These are phyloP conservation scores for Psilocybe cyanescens DNA, from an alignment of 768 basidiomycete genomes.

Conservation along the genomic window DNA sequence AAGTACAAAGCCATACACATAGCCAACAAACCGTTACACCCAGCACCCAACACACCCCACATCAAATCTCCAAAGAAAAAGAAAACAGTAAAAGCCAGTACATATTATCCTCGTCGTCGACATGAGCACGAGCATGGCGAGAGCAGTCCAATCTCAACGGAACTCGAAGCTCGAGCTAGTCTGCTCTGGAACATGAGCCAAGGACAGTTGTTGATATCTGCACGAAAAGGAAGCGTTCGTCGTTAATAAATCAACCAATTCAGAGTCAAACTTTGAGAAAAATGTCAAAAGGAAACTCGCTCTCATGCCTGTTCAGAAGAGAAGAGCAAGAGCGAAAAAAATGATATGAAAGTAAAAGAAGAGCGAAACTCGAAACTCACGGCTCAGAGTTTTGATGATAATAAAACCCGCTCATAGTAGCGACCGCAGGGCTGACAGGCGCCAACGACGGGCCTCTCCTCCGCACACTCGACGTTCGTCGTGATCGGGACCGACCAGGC, in stretches of 20 bases:
- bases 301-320: too few species aligned
- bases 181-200: constrained; percentile 76
- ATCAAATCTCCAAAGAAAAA: too few species aligned
- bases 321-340: too few species aligned
- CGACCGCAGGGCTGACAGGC: constrained; percentile 54
- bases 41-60: too few species aligned
- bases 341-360: too few species aligned
- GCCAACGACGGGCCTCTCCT: constrained; percentile 53
- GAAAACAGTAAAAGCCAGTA: too few species aligned
- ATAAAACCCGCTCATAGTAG: constrained; percentile 90
- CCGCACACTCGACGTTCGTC: constrained; percentile 53
- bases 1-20: too few species aligned
- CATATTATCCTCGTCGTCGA: too few species aligned
- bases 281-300: too few species aligned
- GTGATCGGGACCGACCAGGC: constrained; percentile 31
- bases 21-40: too few species aligned
- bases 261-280: too few species aligned
- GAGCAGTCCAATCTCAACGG: constrained; percentile 46
- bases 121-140: neutral
- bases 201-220: constrained; percentile 89
- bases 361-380: constrained; percentile 48
- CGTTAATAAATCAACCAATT: too few species aligned
- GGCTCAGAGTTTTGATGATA: constrained; percentile 93
- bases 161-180: constrained; percentile 86
- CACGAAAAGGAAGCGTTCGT: constrained; percentile 1